Evolutionary conservation across 129 eudicot species (phyloP), one percentile per base, ranked within the genome.

Genomic region (Ambrosia artemisiifolia): DNA sequence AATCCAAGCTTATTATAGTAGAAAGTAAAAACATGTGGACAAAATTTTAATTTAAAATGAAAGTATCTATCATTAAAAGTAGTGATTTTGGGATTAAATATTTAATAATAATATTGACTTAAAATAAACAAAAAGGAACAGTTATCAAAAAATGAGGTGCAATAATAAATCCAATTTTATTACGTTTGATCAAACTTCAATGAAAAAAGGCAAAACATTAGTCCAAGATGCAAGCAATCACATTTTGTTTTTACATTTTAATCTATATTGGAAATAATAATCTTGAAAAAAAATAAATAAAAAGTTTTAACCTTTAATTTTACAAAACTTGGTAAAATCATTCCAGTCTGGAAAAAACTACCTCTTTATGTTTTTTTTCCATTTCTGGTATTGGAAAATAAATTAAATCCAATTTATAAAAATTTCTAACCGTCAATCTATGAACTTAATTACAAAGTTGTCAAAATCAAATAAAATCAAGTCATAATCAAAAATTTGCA

Each of bases 141-240:
- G 49, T 71, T 40, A 70, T 78, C 82, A 63, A 78, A 60, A 78
- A 71, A 70, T 70, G 36, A 70, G 71, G 72, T 4, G 32, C 65
- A 63, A 28, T 72, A 78, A 63, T 71, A 51, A 62, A 78, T 71
- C 57, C 51, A 71, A 8, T 71, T 63, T 40, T 62, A 50, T 40
- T 49, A 70, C 38, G 36, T 69, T 51, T 78, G 72, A 78, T 78
- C 82, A 72, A 71, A 71, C 67, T 71, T 53, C 73, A 78, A 78
- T 78, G 77, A 32, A 50, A 78, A 78, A 78, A 55, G 82, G 82
- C 59, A 64, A 78, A 78, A 63, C 82, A 71, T 6, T 63, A 44
- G 62, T 78, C 77, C 82, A 78, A 78, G 82, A 70, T 63, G 82
- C 67, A 78, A 78, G 82, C 73, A 71, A 78, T 51, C 82, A 28